Conservation (phyloP, 768 basidiomycete genomes). For the Suillus decipiens region DNA sequence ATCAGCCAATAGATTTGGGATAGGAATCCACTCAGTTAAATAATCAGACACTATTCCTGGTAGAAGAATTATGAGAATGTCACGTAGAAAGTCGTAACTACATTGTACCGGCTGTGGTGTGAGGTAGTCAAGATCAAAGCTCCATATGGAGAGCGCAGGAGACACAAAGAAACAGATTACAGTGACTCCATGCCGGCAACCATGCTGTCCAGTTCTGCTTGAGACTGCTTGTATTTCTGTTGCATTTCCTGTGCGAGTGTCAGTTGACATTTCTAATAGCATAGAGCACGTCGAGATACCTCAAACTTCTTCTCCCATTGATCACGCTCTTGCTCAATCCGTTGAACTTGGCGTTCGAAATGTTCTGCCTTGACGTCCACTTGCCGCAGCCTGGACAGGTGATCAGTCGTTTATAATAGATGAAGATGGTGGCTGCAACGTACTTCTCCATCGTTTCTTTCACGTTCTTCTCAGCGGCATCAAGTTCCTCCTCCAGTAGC, state of each 20-base stretch:
- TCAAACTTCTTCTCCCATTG: slow-evolving; percentile 94
- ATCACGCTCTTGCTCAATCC: slow-evolving; percentile 90
- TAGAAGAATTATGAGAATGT: slow-evolving; percentile 24
- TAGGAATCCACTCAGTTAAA: slow-evolving; percentile 17
- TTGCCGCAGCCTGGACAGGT: slow-evolving; percentile 72
- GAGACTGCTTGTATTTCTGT: slow-evolving; percentile 69
- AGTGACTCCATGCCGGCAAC: slow-evolving; percentile 72
- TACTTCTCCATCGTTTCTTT: slow-evolving; percentile 98
- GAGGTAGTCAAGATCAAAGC: slow-evolving; percentile 2
- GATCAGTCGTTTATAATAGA: slow-evolving; percentile 24
- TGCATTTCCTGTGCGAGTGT: slow-evolving; percentile 56
- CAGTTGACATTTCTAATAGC: slow-evolving; percentile 11
- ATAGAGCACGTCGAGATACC: slow-evolving; percentile 40
- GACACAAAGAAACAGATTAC: slow-evolving; percentile 34
- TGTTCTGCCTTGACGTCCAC: slow-evolving; percentile 99
- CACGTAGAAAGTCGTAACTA: slow-evolving; percentile 10
- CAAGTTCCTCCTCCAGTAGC: slow-evolving; percentile 93
- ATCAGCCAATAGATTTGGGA: not conserved
- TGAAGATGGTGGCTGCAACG: slow-evolving; percentile 33
- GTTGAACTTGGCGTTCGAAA: slow-evolving; percentile 88
- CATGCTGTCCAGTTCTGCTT: slow-evolving; percentile 85
- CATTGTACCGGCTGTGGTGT: not conserved
- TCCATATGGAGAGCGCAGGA: slow-evolving; percentile 7
- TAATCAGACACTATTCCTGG: slow-evolving; percentile 15
- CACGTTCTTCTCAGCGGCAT: slow-evolving; percentile 92